A percentile compares a stretch with the other conserved stretches of the same genome.
These are phyloP conservation scores for Fragilaria crotonensis DNA, from an alignment of 108 stramenopile species.

Conservation along the genomic window DNA sequence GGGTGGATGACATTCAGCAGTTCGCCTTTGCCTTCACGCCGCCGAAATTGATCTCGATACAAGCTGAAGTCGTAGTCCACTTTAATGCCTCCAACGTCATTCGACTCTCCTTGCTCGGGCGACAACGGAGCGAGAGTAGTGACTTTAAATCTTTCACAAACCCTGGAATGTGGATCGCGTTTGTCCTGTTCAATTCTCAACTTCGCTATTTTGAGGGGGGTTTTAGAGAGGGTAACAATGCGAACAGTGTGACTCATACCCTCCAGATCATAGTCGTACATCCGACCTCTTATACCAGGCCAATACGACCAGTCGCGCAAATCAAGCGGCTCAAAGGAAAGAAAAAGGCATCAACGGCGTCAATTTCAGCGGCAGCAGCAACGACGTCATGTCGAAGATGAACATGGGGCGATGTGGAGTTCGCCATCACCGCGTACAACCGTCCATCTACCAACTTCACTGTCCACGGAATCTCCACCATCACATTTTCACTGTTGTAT, in stretches of 20 bases:
- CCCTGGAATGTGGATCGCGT: not conserved
- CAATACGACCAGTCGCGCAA: not conserved
- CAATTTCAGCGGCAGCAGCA: not conserved
- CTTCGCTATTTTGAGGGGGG: not conserved
- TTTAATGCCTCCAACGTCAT: not conserved
- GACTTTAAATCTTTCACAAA: not conserved
- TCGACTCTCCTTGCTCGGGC: not conserved
- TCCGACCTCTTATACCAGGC: not conserved
- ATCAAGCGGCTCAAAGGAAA: not conserved
- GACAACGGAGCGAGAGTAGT: not conserved
- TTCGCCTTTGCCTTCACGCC: not conserved
- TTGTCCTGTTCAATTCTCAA: not conserved
- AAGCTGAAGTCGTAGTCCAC: not conserved
- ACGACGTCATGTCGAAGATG: not conserved
- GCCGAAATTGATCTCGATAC: not conserved
- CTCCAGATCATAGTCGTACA: not conserved
- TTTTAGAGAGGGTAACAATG: not conserved
- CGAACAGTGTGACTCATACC: not conserved
- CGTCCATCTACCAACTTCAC: conserved; percentile 23
- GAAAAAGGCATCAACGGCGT: not conserved
- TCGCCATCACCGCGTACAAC: not conserved
- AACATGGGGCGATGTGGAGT: not conserved
- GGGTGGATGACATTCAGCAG: not conserved
- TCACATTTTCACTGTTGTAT: conserved; percentile 11
- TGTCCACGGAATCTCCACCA: conserved; percentile 26